Evolutionary conservation across 208 protist species (phyloP).

Genomic region (Leptomonas pyrrhocoris): DNA sequence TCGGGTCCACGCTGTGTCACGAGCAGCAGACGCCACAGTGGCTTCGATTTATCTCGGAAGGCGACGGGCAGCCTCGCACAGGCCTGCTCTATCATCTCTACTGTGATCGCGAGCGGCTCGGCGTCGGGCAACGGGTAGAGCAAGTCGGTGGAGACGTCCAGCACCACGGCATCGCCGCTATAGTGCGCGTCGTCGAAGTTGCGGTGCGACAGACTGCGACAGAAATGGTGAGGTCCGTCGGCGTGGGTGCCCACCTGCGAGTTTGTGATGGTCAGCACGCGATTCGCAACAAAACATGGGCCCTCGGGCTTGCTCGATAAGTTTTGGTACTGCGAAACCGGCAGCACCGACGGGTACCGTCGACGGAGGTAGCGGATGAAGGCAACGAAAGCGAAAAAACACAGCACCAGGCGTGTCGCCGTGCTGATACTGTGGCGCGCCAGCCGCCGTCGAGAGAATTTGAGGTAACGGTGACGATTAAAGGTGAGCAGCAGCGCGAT

Average conservation of each 20-base stretch:
- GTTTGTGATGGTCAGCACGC: slow-evolving; percentile 61
- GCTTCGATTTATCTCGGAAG: slow-evolving; percentile 13
- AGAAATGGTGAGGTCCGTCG: slow-evolving; percentile 72
- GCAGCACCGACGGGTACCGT: slow-evolving; percentile 29
- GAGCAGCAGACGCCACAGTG: slow-evolving; percentile 58
- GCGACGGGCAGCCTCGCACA: slow-evolving; percentile 20
- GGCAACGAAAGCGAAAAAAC: not conserved
- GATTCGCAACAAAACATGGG: slow-evolving; percentile 60
- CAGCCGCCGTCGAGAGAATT: not conserved
- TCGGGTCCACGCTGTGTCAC: slow-evolving; percentile 35
- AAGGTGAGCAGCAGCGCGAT: slow-evolving; percentile 25
- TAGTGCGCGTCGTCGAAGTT: slow-evolving; percentile 70
- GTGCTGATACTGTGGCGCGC: not conserved
- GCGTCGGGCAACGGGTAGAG: slow-evolving; percentile 1
- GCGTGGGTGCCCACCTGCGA: slow-evolving; percentile 81
- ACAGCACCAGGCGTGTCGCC: slow-evolving; percentile 14
- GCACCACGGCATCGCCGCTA: slow-evolving; percentile 57
- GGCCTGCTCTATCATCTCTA: slow-evolving; percentile 40
- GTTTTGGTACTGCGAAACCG: slow-evolving; percentile 47
- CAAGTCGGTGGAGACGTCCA: slow-evolving; percentile 52
- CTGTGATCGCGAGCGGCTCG: slow-evolving; percentile 40
- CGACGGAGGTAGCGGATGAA: slow-evolving; percentile 39
- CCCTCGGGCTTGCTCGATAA: slow-evolving; percentile 36
- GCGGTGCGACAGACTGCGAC: slow-evolving; percentile 25
- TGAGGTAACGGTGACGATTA: not conserved